Conservation (phyloP, 2,329 filamentous ascomycete genomes). For the Allantophomopsis lycopodina region DNA sequence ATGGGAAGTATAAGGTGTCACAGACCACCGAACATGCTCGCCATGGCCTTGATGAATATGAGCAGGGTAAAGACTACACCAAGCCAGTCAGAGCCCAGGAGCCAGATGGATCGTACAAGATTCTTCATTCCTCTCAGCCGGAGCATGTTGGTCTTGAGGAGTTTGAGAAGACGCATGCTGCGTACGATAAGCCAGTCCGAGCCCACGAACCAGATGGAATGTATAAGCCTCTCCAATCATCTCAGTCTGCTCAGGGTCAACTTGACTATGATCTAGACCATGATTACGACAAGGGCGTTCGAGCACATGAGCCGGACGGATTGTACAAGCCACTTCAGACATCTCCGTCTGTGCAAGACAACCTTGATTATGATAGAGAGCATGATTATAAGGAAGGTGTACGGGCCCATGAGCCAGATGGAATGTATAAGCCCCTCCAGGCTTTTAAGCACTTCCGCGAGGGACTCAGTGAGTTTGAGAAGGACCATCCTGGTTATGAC, state of each 20-base stretch:
- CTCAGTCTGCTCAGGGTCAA: conserved; percentile 21
- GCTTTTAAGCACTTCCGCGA: too few relatives aligned
- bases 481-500: neutral
- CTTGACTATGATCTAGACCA: neutral
- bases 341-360: conserved; percentile 8
- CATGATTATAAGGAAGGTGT: conserved; percentile 17
- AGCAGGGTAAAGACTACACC: conserved; percentile 8
- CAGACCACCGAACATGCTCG: conserved; percentile 12
- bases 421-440: neutral
- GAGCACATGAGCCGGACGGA: conserved; percentile 21
- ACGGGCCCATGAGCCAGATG: conserved; percentile 12
- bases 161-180: too few relatives aligned
- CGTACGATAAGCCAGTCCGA: conserved; percentile 13
- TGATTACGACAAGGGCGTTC: conserved; percentile 17
- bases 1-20: conserved; percentile 20
- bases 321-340: too few relatives aligned
- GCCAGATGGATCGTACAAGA: conserved; percentile 5
- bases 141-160: too few relatives aligned
- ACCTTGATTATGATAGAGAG: conserved; percentile 1
- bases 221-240: conserved; percentile 14
- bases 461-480: too few relatives aligned
- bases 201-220: conserved; percentile 24
- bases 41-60: conserved; percentile 21
- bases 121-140: too few relatives aligned
- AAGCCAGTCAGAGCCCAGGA: conserved; percentile 11